Evolutionary conservation across 495 filamentous ascomycete genomes (phyloP), one percentile per base, ranked within the genome.

Genomic region (Stereocaulon alpinum): DNA sequence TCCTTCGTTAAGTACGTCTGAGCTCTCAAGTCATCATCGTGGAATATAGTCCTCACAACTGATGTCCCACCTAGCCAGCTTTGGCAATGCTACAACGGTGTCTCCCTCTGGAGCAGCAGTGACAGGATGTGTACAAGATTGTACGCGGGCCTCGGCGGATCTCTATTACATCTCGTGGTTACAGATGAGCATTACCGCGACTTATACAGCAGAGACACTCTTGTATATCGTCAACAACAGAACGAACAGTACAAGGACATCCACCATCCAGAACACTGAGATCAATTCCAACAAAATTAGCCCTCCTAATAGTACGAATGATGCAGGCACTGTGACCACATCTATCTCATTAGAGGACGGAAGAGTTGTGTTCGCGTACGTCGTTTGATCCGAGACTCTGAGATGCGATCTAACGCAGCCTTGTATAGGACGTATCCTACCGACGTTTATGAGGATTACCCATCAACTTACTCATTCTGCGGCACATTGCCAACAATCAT

Each of bases 261-360:
- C 53, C 2, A 55, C 51, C 4, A 61, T 58, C 32, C 40, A n/a
- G 7, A 58, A 61, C 27, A 61, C 59, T 14, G 59, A 61, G 22
- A 45, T 61, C 2, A 43, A 55, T 47, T 45, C 55, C 44, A 30
- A 27, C 29, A 40, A 61, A 10, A 56, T 56, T 17, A 45, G 27
- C 44, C 32, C 51, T 0, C 59, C 59, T 4, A 61, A 51, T 17
- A 48, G 47, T 56, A 20, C 51, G 3, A 61, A 61, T 34, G 56
- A 42, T 45, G 51, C 42, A 17, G 59, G 59, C 24, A 61, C 59
- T 24, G 53, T 54, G 53, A 61, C 59, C 2, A 17, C 56, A 30
- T 58, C 56, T 14, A 0, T 58, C 9, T 15, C 47, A 27, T 7
- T 48, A 2, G 5, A n/a, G 3, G 44, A 58, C 17, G 56, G 56